Percentiles rank a stretch among this genome's conserved stretches.
Conservation (phyloP, 75 land plant species). For the Pinus tabuliformis region DNA sequence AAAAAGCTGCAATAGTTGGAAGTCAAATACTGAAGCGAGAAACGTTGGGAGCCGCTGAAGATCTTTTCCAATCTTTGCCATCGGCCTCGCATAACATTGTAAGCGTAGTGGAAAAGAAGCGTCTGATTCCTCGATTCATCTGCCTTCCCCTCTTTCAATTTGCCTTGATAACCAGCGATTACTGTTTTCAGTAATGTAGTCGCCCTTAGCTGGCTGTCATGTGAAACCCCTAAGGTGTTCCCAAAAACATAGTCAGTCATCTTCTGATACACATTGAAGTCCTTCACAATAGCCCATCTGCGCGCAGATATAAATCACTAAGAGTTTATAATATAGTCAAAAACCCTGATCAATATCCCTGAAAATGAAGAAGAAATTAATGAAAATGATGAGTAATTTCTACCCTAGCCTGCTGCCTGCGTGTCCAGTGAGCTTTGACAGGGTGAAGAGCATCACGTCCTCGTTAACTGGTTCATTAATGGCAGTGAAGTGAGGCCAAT, state of each 20-base stretch:
- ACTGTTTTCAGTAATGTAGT: neutral
- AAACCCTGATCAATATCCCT: no score
- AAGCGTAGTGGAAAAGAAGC: no score
- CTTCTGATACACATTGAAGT: conserved; percentile 31
- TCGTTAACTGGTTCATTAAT: conserved; percentile 56
- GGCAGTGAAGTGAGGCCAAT: conserved; percentile 85
- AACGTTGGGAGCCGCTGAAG: neutral
- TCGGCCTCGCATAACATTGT: neutral
- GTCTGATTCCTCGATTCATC: no score
- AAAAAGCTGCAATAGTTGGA: neutral
- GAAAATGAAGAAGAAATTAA: no score
- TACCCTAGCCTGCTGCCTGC: conserved; percentile 82
- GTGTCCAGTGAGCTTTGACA: conserved; percentile 80
- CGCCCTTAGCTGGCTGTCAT: neutral
- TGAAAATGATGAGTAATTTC: no score
- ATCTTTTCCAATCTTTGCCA: neutral
- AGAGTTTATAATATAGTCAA: no score
- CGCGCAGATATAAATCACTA: neutral
- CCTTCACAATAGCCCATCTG: conserved; percentile 79
- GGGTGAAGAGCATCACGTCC: conserved; percentile 75
- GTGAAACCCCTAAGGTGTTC: neutral
- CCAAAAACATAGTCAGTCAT: conserved; percentile 19
- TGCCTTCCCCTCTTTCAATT: neutral
- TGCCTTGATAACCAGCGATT: neutral
- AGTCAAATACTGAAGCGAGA: neutral